These are phyloP conservation scores for Coemansia sp. DNA, from an alignment of 192 early-diverging fungal species.

Conservation along the genomic window DNA sequence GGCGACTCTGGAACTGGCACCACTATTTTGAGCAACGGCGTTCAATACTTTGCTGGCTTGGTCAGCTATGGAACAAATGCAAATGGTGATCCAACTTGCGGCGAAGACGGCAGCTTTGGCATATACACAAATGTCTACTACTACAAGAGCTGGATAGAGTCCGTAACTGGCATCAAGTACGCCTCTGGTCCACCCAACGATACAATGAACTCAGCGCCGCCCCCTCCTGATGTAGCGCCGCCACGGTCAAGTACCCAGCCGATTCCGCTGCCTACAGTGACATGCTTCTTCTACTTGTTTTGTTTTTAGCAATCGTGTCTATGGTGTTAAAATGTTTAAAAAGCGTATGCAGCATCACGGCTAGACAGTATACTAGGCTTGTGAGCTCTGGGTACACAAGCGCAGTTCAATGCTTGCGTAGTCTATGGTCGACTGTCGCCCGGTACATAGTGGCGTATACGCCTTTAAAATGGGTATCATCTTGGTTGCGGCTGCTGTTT, in stretches of 20 bases:
- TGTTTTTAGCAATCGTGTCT: conserved; percentile 34
- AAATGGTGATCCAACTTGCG: conserved; percentile 26
- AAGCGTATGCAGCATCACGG: too few relatives aligned
- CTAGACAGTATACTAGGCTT: too few relatives aligned
- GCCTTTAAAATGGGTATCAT: conserved; percentile 33
- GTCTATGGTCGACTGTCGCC: conserved; percentile 6
- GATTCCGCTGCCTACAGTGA: background rate
- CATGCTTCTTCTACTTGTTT: conserved; percentile 26
- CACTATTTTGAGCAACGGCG: conserved; percentile 13
- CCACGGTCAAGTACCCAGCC: background rate
- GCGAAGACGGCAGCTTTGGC: conserved; percentile 46
- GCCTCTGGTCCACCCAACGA: background rate
- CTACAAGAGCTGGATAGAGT: conserved; percentile 31
- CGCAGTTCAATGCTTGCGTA: conserved; percentile 33
- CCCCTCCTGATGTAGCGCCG: background rate
- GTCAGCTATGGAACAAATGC: conserved; percentile 42
- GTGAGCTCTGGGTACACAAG: conserved; percentile 21
- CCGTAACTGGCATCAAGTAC: conserved; percentile 9
- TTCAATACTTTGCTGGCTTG: conserved; percentile 32
- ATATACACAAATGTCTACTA: conserved; percentile 36
- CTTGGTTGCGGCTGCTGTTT: conserved; percentile 22
- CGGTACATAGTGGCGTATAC: conserved; percentile 19
- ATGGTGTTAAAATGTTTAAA: too few relatives aligned
- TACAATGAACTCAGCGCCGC: background rate
- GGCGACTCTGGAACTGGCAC: conserved; percentile 44